Conservation (phyloP, 768 basidiomycete genomes). For the Suillus cothurnatus region DNA sequence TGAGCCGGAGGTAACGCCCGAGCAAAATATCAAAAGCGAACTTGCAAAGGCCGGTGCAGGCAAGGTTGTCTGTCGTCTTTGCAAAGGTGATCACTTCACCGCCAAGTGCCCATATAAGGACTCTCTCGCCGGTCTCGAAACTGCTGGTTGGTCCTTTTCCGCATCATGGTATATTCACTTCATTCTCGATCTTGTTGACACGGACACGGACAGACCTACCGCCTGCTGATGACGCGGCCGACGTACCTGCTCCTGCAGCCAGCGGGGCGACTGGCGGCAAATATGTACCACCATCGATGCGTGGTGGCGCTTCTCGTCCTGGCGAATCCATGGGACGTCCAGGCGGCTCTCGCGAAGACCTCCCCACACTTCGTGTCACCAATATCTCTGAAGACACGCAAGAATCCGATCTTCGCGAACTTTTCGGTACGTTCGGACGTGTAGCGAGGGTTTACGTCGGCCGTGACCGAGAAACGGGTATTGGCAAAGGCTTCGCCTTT, state of each 20-base stretch:
- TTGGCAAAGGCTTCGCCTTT: slow-evolving; percentile 96
- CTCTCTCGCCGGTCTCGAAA: slow-evolving; percentile 77
- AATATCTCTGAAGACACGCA: slow-evolving; percentile 96
- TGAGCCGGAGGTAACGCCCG: slow-evolving; percentile 69
- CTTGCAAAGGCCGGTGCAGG: slow-evolving; percentile 77
- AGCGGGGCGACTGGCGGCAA: slow-evolving; percentile 60
- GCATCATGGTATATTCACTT: background rate
- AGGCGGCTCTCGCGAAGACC: slow-evolving; percentile 75
- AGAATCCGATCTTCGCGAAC: slow-evolving; percentile 90
- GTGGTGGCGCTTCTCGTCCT: slow-evolving; percentile 62
- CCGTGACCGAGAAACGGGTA: slow-evolving; percentile 90
- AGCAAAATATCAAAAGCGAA: slow-evolving; percentile 65
- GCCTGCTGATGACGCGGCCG: slow-evolving; percentile 37
- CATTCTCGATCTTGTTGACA: slow-evolving; percentile 1
- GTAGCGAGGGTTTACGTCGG: slow-evolving; percentile 93
- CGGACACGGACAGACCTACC: slow-evolving; percentile 36
- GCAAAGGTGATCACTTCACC: slow-evolving; percentile 97
- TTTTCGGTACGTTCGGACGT: slow-evolving; percentile 85
- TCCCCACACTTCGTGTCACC: slow-evolving; percentile 95
- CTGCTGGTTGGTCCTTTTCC: slow-evolving; percentile 44
- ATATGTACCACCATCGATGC: slow-evolving; percentile 95
- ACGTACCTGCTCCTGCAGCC: slow-evolving; percentile 28
- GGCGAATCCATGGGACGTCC: slow-evolving; percentile 72
- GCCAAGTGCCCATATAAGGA: slow-evolving; percentile 99
- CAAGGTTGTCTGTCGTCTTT: slow-evolving; percentile 89